Percentiles rank a stretch among this genome's conserved stretches.
Conservation (phyloP, 306 rosid species). For the Fragaria ananassa region DNA sequence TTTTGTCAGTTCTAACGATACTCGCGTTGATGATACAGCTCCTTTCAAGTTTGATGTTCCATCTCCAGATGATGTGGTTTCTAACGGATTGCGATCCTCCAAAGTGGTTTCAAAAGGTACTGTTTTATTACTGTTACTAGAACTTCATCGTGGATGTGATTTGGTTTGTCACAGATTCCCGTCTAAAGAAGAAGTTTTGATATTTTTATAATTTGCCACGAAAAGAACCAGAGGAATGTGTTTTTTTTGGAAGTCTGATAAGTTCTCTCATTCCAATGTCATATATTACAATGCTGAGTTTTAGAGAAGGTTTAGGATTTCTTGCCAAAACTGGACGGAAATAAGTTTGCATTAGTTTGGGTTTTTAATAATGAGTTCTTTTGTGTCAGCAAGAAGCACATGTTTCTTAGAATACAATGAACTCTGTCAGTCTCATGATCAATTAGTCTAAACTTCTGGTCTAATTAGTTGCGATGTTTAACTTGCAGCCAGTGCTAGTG, state of each 20-base stretch:
- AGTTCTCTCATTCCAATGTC: not conserved
- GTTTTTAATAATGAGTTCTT: not conserved
- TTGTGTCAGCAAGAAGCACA: not conserved
- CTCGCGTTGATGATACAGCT: conserved; percentile 45
- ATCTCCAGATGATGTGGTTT: conserved; percentile 88
- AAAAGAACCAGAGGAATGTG: not conserved
- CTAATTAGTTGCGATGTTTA: conserved; percentile 9
- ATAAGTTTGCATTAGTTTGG: conserved; percentile 1
- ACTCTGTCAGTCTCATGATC: not conserved
- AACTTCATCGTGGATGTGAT: conserved; percentile 10
- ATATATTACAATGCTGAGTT: not conserved
- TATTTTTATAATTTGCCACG: not conserved
- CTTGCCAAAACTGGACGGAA: not conserved
- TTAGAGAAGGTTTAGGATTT: not conserved
- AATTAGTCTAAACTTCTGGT: conserved; percentile 3
- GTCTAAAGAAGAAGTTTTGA: not conserved
- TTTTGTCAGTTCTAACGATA: conserved; percentile 30
- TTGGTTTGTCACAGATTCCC: conserved; percentile 3
- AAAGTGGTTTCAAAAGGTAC: conserved; percentile 77
- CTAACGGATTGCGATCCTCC: conserved; percentile 62
- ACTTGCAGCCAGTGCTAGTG: conserved; percentile 43
- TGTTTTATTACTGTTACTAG: not conserved
- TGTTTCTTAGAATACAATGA: not conserved
- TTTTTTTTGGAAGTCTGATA: not conserved
- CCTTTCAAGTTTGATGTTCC: conserved; percentile 88